phyloP scores from a whole-genome alignment of 176 grass and related monocot species.

The Cenchrus purpureus region DNA sequence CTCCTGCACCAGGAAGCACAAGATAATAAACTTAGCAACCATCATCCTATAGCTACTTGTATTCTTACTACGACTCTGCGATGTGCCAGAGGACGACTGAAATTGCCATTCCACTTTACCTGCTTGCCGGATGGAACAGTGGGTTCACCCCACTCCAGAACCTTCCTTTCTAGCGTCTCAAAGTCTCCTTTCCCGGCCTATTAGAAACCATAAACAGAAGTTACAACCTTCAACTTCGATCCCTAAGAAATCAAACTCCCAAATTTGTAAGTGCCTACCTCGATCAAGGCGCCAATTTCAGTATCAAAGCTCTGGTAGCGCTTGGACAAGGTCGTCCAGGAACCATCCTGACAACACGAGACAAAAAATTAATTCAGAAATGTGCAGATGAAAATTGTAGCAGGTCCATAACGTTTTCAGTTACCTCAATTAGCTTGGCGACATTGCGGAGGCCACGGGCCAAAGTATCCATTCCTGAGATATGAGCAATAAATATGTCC shows the following conservation, averaged over 20 bases:
- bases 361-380: background rate
- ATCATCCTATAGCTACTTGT: background rate
- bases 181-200: constrained; percentile 90
- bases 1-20: constrained; percentile 58
- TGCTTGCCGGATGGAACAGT: constrained; percentile 83
- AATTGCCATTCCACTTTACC: constrained; percentile 43
- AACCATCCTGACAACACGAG: constrained; percentile 70
- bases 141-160: constrained; percentile 91
- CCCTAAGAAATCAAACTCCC: background rate
- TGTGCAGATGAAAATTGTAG: background rate
- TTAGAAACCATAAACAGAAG: constrained; percentile 27
- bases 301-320: constrained; percentile 96
- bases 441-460: constrained; percentile 87
- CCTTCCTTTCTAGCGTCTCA: constrained; percentile 83
- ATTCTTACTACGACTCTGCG: background rate
- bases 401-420: constrained; percentile 17
- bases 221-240: constrained; percentile 3
- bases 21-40: background rate
- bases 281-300: constrained; percentile 73
- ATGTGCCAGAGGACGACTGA: background rate
- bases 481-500: constrained; percentile 94
- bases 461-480: constrained; percentile 95
- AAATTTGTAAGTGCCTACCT: constrained; percentile 50
- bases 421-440: constrained; percentile 84
- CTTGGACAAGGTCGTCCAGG: constrained; percentile 89